phyloP scores from a whole-genome alignment of 2,329 filamentous ascomycete genomes.

The Colletotrichum gloeosporioides region DNA sequence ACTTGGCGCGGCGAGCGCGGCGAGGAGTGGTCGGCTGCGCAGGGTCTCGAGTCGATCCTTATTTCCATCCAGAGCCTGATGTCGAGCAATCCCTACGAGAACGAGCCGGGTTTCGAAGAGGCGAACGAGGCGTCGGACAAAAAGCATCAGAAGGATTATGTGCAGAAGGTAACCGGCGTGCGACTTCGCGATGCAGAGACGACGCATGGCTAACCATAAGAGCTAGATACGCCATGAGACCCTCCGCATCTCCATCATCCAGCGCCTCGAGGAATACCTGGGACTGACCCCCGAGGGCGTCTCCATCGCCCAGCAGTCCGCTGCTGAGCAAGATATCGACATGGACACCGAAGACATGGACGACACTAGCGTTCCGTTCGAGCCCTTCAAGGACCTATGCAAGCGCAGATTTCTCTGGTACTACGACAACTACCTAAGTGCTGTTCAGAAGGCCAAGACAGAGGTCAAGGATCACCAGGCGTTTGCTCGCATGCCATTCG shows the following conservation, averaged over 20 bases:
- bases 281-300: conserved; percentile 63
- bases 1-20: conserved; percentile 92
- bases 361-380: conserved; percentile 66
- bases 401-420: conserved; percentile 97
- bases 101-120: conserved; percentile 92
- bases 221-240: conserved; percentile 87
- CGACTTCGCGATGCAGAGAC: neutral
- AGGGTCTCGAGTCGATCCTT: conserved; percentile 91
- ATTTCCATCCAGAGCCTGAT: conserved; percentile 97
- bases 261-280: conserved; percentile 82
- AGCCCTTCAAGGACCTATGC: conserved; percentile 88
- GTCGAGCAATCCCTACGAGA: conserved; percentile 92
- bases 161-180: conserved; percentile 69
- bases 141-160: conserved; percentile 75
- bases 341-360: conserved; percentile 57
- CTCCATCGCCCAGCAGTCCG: conserved; percentile 35
- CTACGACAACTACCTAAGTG: conserved; percentile 81
- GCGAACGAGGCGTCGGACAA: conserved; percentile 72
- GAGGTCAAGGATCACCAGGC: conserved; percentile 66
- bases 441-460: conserved; percentile 68
- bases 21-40: conserved; percentile 96
- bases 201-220: conserved; percentile 24
- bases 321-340: conserved; percentile 41
- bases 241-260: conserved; percentile 83
- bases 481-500: conserved; percentile 90